Evolutionary conservation across 2,329 filamentous ascomycete species (phyloP), one percentile per base, ranked within the genome.

Genomic region (Pseudophaeomoniella oleicola): DNA sequence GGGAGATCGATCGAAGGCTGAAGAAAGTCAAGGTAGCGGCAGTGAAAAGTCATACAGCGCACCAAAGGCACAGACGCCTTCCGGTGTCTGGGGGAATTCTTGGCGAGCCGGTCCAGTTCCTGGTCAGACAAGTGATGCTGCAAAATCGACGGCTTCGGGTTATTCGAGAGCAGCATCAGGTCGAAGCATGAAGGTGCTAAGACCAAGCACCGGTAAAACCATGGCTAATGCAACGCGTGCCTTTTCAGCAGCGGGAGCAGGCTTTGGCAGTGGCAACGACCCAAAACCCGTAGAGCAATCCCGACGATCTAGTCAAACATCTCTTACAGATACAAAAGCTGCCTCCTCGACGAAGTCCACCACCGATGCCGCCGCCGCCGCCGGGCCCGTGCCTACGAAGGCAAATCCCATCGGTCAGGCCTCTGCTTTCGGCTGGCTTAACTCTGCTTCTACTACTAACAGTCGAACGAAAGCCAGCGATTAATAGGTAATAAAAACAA

Each of bases 361-460:
- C 22, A 30, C 16, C 12, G 44, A 44, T n/a, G 30, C 34, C 2
- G 42, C 37, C 29, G 16, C 37, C 4, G 31, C 41, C 27, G 9
- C 38, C 14, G 52, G 49, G 5, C 39, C 49, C 11, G 47, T 52
- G 18, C 37, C 55, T 14, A 51, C 47, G 32, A 69, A 69, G 47
- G 67, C 75, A 19, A 96, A 96, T 51, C 88, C 90, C 0, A 73
- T 94, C 13, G 88, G 88, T 5, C 83, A 83, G n/a, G 88, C 82
- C 11, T 90, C 84, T 40, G 88, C 88, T 2, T 96, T 96, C 62
- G 79, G 82, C 10, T 96, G 87, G 87, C 78, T 94, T 65, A 88
- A 81, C 44, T 46, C 56, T 14, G 6, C 22, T 9, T 6, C 22
- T n/a, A n/a, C 22, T 27, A n/a, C 9, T 27, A n/a, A n/a, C n/a